These are phyloP conservation scores for Talaromyces adpressus DNA, from an alignment of 495 filamentous ascomycete species.

Conservation along the genomic window DNA sequence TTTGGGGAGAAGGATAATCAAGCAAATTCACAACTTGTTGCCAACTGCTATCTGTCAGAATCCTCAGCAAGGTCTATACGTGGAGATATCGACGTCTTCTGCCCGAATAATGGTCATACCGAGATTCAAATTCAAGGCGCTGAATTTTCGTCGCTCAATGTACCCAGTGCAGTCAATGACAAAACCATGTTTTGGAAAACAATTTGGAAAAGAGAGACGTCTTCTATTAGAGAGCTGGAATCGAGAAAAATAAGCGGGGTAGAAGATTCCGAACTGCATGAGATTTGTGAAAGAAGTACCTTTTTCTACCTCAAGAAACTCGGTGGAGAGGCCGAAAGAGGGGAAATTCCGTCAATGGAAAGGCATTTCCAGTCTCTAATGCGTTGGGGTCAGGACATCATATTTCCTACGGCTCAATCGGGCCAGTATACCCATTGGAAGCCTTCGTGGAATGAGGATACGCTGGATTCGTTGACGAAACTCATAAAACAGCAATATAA, in stretches of 20 bases:
- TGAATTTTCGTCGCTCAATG: background rate
- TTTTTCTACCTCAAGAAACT: slow-evolving; percentile 1
- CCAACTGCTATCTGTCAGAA: background rate
- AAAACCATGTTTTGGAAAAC: background rate
- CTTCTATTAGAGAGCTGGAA: background rate
- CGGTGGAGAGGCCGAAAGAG: background rate
- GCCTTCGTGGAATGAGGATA: background rate
- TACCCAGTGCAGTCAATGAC: background rate
- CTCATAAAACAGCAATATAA: background rate
- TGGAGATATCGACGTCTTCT: slow-evolving; percentile 31
- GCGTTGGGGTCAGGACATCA: background rate
- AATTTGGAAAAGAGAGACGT: background rate
- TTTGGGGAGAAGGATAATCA: background rate
- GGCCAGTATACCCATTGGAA: background rate
- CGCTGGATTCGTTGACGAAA: background rate
- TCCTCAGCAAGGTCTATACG: background rate
- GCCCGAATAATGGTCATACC: slow-evolving; percentile 7
- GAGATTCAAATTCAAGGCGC: background rate
- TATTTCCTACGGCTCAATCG: background rate
- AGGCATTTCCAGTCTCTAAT: background rate
- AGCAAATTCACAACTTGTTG: background rate
- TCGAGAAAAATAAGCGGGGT: background rate
- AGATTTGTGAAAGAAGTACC: background rate
- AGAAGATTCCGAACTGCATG: background rate
- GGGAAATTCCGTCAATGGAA: background rate